phyloP scores from a whole-genome alignment of 495 filamentous ascomycete genomes.

The Penicillium egyptiacum region DNA sequence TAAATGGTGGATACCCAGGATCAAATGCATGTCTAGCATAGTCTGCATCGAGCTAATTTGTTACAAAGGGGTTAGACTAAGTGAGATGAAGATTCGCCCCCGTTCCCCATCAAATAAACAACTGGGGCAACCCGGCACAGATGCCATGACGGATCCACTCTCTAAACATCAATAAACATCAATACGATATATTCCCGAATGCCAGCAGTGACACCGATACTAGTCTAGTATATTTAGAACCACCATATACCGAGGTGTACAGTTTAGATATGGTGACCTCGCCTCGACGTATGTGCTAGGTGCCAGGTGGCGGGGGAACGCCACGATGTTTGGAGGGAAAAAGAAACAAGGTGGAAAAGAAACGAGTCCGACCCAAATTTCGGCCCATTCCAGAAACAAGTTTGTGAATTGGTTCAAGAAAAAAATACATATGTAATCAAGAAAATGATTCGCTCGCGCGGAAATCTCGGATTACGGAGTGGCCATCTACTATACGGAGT shows the following conservation, averaged over 20 bases:
- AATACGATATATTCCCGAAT: background rate
- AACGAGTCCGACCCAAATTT: background rate
- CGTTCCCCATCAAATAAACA: slow-evolving; percentile 23
- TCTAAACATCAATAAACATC: background rate
- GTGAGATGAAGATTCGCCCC: slow-evolving; percentile 9
- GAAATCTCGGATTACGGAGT: background rate
- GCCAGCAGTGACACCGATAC: background rate
- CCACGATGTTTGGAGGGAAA: background rate
- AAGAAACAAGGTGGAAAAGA: background rate
- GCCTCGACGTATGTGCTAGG: background rate
- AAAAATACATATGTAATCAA: too few relatives aligned
- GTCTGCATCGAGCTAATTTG: background rate
- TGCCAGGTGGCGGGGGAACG: slow-evolving; percentile 2
- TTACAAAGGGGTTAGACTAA: background rate
- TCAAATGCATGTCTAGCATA: background rate
- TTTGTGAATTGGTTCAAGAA: background rate
- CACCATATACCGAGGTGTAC: background rate
- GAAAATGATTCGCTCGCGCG: background rate
- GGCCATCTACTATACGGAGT: too few relatives aligned
- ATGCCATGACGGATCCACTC: slow-evolving; percentile 18
- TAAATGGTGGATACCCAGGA: background rate
- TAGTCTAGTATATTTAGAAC: background rate
- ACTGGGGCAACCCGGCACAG: slow-evolving; percentile 13
- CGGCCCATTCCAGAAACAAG: background rate
- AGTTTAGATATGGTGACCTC: slow-evolving; percentile 1